These are phyloP conservation scores for Populus simonii DNA, from an alignment of 345 rosid species.

Conservation along the genomic window DNA sequence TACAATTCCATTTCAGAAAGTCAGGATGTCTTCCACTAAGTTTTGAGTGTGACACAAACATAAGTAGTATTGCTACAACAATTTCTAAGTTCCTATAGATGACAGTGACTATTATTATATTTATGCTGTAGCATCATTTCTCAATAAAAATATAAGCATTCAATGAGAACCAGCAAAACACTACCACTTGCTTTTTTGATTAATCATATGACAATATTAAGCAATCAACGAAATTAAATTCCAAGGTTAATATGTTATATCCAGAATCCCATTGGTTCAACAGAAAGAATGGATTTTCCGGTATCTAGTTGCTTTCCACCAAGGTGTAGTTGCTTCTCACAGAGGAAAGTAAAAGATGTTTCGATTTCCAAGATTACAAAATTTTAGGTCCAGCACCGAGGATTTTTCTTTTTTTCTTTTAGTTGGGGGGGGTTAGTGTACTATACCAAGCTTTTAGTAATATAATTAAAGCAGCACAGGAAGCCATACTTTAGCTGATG, in stretches of 20 bases:
- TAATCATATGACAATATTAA: neutral
- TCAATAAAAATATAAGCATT: neutral
- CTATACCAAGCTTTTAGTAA: neutral
- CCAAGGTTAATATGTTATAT: neutral
- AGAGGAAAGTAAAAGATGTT: neutral
- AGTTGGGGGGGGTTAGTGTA: neutral
- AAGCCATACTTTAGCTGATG: neutral
- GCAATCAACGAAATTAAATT: neutral
- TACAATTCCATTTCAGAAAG: neutral
- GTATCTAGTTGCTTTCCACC: neutral
- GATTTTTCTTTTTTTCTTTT: no score
- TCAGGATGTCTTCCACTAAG: neutral
- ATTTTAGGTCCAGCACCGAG: no score
- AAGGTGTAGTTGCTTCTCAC: neutral
- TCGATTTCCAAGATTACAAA: no score
- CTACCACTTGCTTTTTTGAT: neutral
- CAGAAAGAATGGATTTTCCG: neutral
- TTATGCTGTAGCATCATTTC: neutral
- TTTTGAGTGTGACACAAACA: neutral
- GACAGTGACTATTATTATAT: neutral
- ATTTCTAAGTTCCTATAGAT: neutral
- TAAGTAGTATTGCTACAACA: neutral
- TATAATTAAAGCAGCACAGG: neutral
- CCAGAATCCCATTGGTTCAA: neutral
- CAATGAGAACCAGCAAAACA: neutral